Conservation (phyloP, 1,139 yeast species). For the Pichia sp. region DNA sequence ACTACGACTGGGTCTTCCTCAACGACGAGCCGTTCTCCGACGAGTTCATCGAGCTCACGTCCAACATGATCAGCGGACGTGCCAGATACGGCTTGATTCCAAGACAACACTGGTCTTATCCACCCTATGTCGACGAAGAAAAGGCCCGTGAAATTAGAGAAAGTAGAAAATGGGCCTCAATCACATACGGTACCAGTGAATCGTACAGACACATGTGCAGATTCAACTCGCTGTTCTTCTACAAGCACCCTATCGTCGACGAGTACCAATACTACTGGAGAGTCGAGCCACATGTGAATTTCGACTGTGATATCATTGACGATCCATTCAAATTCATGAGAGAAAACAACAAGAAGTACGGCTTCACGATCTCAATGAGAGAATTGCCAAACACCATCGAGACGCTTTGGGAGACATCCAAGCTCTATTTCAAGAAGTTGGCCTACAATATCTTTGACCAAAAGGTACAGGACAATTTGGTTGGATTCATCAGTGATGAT, state of each 20-base stretch:
- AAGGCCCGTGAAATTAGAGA: conserved; percentile 53
- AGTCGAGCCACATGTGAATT: conserved; percentile 57
- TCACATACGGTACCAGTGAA: conserved; percentile 55
- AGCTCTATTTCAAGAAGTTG: conserved; percentile 46
- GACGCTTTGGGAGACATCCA: conserved; percentile 41
- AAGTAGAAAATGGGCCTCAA: conserved; percentile 40
- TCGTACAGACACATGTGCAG: conserved; percentile 65
- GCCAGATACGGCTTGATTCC: conserved; percentile 66
- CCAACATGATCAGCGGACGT: conserved; percentile 53
- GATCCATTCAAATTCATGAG: conserved; percentile 54
- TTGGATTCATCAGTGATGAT: conserved; percentile 50
- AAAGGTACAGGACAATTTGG: conserved; percentile 47
- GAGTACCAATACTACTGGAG: conserved; percentile 50
- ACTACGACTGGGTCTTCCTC: conserved; percentile 62
- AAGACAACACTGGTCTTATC: conserved; percentile 68
- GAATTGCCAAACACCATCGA: conserved; percentile 52
- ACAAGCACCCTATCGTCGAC: conserved; percentile 38
- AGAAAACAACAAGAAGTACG: conserved; percentile 49
- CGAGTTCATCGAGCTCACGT: conserved; percentile 43
- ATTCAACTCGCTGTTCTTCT: conserved; percentile 54
- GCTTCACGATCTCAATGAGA: conserved; percentile 53
- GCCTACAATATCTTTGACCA: conserved; percentile 15
- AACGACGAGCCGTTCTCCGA: conserved; percentile 53
- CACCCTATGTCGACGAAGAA: conserved; percentile 58
- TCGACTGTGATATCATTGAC: conserved; percentile 51